Evolutionary conservation across 345 rosid genomes (phyloP), one percentile per base, ranked within the genome.

Genomic region (Euphorbia tirucalli): DNA sequence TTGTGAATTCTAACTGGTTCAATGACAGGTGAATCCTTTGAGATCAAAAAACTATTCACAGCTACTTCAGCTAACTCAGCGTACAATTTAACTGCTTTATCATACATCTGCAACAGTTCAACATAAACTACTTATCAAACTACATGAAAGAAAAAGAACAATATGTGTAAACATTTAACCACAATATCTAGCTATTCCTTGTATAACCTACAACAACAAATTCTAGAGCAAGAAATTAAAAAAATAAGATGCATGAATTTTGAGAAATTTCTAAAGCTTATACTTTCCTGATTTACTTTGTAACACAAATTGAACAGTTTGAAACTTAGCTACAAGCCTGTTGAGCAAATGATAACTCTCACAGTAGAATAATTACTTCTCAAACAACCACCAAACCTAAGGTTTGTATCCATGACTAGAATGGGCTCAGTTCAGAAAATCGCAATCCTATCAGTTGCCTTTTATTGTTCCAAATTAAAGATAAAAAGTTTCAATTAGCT

Each of bases 41-140:
- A 90, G 49, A 93, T 90, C 79, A 90, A 84, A 71, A 93, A 93
- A 81, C 97, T 91, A 69, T 89, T 96, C 35, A 93, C 90, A 11
- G 98, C 98, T 35, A 90, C 82, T 80, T 91, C 98, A 14, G 99
- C 99, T 77, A 93, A 79, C 66, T 91, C 96, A 28, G 96, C 93
- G 78, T 96, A 96, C 28, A 91, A 69, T 63, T 82, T 77, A 44
- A 91, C 98, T 3, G 99, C 96, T 66, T 88, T 83, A 11, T 89
- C 98, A 78, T 82, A 77, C 98, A 91, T 93, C 99, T 96, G 91
- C 73, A 72, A 65, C 59, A 15, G 50, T 41, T 21, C 61, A 54
- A 77, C 13, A 48, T 18, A 44, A 61, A 30, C 5, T 7, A 44
- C 24, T 32, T 15, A 68, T 54, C 25, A 77, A 68, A 62, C 56